Evolutionary conservation across 441 rosid genomes (phyloP).

Genomic region (Mallotus japonicus): DNA sequence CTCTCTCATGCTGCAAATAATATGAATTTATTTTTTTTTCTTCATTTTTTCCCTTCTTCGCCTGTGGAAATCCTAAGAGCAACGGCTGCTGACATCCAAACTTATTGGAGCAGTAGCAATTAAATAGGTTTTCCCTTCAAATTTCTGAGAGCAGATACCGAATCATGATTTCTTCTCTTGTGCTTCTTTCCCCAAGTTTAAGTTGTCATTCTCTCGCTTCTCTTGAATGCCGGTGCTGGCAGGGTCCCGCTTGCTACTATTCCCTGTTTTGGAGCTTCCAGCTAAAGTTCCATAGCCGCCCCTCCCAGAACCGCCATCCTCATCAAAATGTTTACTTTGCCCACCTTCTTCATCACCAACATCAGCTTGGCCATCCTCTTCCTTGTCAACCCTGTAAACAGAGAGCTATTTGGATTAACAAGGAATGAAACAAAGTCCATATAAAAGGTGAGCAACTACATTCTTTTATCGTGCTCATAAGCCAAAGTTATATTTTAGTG

Average conservation of each 20-base stretch:
- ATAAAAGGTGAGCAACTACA: background rate
- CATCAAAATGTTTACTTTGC: conserved; percentile 41
- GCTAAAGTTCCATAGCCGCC: conserved; percentile 10
- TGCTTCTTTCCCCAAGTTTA: conserved; percentile 19
- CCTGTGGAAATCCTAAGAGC: background rate
- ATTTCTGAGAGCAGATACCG: background rate
- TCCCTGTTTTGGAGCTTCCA: conserved; percentile 30
- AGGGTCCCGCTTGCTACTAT: conserved; percentile 20
- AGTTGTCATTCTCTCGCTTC: conserved; percentile 12
- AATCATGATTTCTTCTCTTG: conserved; percentile 23
- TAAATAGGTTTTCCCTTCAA: background rate
- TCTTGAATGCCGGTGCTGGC: conserved; percentile 9
- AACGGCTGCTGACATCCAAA: background rate
- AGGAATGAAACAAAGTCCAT: background rate
- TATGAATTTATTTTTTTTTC: background rate
- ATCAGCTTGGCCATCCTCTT: conserved; percentile 33
- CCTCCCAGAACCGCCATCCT: conserved; percentile 39
- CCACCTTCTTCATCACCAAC: conserved; percentile 39
- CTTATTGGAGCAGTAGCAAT: background rate
- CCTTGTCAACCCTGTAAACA: conserved; percentile 56
- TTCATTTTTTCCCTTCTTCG: background rate
- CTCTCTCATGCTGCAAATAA: background rate
- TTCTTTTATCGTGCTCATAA: background rate
- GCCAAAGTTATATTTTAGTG: background rate
- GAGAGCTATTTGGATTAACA: background rate